A percentile compares a stretch with the other conserved stretches of the same genome.
These are phyloP conservation scores for Umbelopsis sp. DNA, from an alignment of 371 early-diverging fungal genomes.

Conservation along the genomic window DNA sequence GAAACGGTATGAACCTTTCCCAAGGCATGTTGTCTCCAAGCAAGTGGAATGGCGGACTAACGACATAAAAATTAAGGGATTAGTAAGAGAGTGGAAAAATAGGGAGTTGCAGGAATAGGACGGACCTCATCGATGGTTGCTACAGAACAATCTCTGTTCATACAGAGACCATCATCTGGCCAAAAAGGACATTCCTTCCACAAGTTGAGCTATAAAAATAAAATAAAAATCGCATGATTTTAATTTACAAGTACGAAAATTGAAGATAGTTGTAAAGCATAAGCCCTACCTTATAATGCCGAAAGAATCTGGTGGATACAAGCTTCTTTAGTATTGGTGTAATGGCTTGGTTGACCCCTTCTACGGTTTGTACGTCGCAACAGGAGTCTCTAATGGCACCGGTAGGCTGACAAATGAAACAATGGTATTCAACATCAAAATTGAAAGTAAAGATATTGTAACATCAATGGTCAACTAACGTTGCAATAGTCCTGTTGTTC, in stretches of 20 bases:
- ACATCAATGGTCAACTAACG: constrained; percentile 25
- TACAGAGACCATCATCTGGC: constrained; percentile 82
- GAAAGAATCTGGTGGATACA: constrained; percentile 83
- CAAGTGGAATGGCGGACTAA: constrained; percentile 43
- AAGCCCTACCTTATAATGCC: constrained; percentile 78
- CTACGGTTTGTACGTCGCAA: constrained; percentile 84
- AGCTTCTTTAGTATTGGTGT: constrained; percentile 68
- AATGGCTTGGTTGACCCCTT: constrained; percentile 73
- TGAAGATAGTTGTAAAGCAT: not conserved
- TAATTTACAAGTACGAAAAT: not conserved
- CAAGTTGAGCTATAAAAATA: constrained; percentile 72
- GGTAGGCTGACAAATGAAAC: constrained; percentile 50
- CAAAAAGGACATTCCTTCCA: constrained; percentile 94
- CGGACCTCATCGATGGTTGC: constrained; percentile 75
- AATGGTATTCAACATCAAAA: no score
- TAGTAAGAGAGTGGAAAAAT: not conserved
- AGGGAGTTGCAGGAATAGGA: constrained; percentile 10
- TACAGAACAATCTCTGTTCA: constrained; percentile 88
- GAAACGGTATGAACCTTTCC: constrained; percentile 56
- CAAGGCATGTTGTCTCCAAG: constrained; percentile 59
- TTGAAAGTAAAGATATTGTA: no score
- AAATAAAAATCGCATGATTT: not conserved
- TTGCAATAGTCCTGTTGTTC: constrained; percentile 46
- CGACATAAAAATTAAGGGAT: not conserved
- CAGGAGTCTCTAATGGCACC: constrained; percentile 81